Base-by-base conservation (phyloP, 2,329 filamentous ascomycete genomes). In the Verticillium isaacii region DNA sequence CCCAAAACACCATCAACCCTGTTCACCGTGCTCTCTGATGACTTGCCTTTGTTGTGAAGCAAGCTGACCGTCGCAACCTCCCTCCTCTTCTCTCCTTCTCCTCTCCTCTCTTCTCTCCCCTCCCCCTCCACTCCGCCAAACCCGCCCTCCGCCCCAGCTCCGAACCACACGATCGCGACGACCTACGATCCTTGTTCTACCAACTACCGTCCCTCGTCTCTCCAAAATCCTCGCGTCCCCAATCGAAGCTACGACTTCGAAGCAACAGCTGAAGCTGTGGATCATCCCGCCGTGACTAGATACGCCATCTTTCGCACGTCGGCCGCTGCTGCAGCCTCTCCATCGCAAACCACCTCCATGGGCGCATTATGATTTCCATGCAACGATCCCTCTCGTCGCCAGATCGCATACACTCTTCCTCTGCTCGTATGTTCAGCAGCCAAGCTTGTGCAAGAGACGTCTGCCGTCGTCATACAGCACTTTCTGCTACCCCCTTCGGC, bases 371-470 rank as follows among this genome's bases (percentile, higher is more conserved):
- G 82, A 82, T 84, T 73, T 82, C 83, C 75, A 85, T 86, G 83
- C 82, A 86, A 76, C 82, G 82, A 69, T 86, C 84, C 66, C 78
- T 83, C 65, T 88, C 86, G 67, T 87, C 86, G 74, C 83, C 85
- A 69, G 84, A 85, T 75, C 81, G 81, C 76, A 78, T 81, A 67
- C 79, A 81, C 70, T 78, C 41, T 34, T 36, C 82, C 67, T 82
- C 83, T 74, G 78, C 82, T 70, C 81, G 86, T 89, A 87, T 73
- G 86, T 88, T 67, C 57, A 63, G 57, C 45, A 25, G 45, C 63
- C 63, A 64, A 32, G 23, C 25, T 41, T 14, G 54, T 29, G 59
- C 52, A 56, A 36, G 57, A 61, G 45, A 52, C 19, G 19, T 23
- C 19, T 25, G 19, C 45, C 19, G 45, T 52, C 12, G 45, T 52